Conservation (phyloP, 192 early-diverging fungal species). For the Piromyces finnis region DNA sequence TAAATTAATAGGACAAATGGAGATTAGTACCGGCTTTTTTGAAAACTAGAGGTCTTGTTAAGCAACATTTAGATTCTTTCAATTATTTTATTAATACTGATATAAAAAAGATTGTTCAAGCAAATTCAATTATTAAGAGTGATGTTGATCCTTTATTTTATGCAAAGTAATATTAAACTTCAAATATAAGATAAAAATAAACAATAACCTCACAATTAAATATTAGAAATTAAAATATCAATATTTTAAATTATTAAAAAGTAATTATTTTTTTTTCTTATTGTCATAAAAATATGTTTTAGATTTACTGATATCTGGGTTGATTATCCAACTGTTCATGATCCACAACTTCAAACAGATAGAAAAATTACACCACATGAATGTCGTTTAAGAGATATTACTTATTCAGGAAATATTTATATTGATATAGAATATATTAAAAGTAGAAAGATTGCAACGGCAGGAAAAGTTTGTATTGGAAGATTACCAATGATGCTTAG, state of each 20-base stretch:
- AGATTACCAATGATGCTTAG: slow-evolving; percentile 94
- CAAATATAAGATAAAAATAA: too few species aligned
- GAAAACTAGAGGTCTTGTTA: slow-evolving; percentile 90
- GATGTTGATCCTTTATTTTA: slow-evolving; percentile 90
- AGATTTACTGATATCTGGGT: slow-evolving; percentile 81
- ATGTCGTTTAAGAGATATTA: slow-evolving; percentile 87
- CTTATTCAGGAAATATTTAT: slow-evolving; percentile 78
- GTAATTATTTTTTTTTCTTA: too few species aligned
- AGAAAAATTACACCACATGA: slow-evolving; percentile 79
- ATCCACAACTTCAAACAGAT: slow-evolving; percentile 44
- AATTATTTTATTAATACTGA: slow-evolving; percentile 96
- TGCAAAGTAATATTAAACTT: slow-evolving; percentile 38
- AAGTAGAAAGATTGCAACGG: slow-evolving; percentile 58
- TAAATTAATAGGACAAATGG: slow-evolving; percentile 75
- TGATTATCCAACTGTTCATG: slow-evolving; percentile 57
- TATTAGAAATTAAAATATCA: too few species aligned
- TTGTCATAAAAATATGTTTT: not conserved
- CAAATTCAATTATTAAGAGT: slow-evolving; percentile 73
- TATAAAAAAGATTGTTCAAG: slow-evolving; percentile 80
- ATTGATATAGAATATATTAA: slow-evolving; percentile 89
- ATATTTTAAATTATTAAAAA: too few species aligned
- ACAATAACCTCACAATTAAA: too few species aligned
- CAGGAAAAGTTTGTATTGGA: slow-evolving; percentile 68
- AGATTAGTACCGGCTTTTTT: slow-evolving; percentile 89
- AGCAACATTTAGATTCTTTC: slow-evolving; percentile 98